Evolutionary conservation across 495 filamentous ascomycete genomes (phyloP).

Genomic region (Recurvomyces mirabilis): DNA sequence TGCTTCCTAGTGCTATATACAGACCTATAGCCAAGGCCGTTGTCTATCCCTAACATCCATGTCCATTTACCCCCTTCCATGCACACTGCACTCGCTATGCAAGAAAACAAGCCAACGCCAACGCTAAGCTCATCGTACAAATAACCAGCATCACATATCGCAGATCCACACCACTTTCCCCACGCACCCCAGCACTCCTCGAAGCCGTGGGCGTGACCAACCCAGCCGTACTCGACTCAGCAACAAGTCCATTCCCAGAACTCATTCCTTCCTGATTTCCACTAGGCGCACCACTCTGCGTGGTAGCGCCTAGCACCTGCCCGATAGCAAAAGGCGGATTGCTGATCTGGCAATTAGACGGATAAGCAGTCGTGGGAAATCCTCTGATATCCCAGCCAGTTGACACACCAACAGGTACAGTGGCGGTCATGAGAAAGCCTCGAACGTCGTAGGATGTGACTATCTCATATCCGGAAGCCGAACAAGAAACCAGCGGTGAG

Average conservation of each 20-base stretch:
- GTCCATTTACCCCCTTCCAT: too few species aligned
- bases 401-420: constrained; percentile 26
- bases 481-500: constrained; percentile 39
- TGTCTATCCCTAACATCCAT: too few species aligned
- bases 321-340: constrained; percentile 3
- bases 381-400: constrained; percentile 34
- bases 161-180: background rate
- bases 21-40: too few species aligned
- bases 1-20: too few species aligned
- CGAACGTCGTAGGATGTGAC: constrained; percentile 34
- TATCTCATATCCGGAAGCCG: constrained; percentile 37
- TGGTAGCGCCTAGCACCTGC: background rate
- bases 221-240: background rate
- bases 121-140: constrained; percentile 1
- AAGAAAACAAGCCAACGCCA: background rate
- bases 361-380: constrained; percentile 31
- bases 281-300: background rate
- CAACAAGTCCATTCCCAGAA: background rate
- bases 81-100: too few species aligned
- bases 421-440: constrained; percentile 35
- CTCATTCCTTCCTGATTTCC: background rate
- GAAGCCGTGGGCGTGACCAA: background rate
- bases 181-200: background rate
- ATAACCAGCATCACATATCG: background rate
- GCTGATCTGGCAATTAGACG: constrained; percentile 4